Evolutionary conservation across 768 basidiomycete species (phyloP).

Genomic region (Psilocybe subaeruginosa): DNA sequence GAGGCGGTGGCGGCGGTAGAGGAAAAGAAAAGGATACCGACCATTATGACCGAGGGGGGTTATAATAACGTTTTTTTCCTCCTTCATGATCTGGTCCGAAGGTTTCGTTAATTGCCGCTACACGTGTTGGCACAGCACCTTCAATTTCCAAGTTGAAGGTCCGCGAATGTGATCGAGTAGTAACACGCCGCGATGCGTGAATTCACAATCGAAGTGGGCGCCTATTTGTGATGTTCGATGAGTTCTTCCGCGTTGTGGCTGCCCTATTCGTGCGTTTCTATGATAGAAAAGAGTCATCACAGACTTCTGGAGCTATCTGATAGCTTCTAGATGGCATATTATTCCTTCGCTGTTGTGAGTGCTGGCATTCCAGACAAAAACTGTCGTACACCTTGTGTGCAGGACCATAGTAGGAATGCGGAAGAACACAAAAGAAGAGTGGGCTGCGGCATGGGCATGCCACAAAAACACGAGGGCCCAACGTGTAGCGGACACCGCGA

Average conservation of each 20-base stretch:
- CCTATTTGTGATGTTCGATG: not conserved
- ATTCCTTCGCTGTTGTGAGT: too few relatives aligned
- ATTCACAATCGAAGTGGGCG: not conserved
- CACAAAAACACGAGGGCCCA: not conserved
- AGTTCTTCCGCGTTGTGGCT: not conserved
- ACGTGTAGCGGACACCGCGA: not conserved
- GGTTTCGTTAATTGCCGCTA: constrained; percentile 1
- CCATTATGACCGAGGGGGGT: not conserved
- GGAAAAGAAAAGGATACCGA: not conserved
- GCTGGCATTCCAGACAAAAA: too few relatives aligned
- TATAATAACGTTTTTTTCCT: not conserved
- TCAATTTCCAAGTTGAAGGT: too few relatives aligned
- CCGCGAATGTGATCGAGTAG: not conserved
- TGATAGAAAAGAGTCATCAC: not conserved
- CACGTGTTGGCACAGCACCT: not conserved
- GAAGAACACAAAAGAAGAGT: not conserved
- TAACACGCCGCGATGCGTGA: not conserved
- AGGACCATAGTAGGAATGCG: not conserved
- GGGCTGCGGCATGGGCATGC: not conserved
- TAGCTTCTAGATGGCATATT: too few relatives aligned
- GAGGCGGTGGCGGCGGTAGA: not conserved
- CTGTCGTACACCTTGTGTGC: not conserved
- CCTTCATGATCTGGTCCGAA: not conserved
- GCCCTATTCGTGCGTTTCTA: not conserved
- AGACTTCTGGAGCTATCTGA: too few relatives aligned